Base-by-base conservation (phyloP, 441 rosid genomes). In the Viola pubescens region DNA sequence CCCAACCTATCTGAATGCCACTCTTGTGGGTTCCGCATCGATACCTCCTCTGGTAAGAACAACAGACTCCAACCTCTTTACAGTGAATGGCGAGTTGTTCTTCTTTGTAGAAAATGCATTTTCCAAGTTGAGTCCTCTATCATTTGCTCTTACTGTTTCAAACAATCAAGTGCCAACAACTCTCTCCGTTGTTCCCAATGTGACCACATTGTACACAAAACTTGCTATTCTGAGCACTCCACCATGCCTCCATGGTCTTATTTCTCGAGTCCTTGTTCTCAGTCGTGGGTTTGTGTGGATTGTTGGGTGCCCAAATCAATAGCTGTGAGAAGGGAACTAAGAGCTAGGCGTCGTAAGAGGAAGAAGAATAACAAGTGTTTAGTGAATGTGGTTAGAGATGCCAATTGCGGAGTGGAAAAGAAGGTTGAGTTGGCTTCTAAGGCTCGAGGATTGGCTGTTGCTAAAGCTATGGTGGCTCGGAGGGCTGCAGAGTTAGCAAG, bases 51-150 rank as follows among this genome's bases (percentile, higher is more conserved):
- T 39, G 79, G 82, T 60, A 79, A 70, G 64, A 11, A 37, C 3
- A 53, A 61, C 58, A 71, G 59, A 40, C 73, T 82, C 56, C 75
- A 73, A 55, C 54, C 57, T 45, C 77, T 82, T 0, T 77, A 71
- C 63, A 85, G 91, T 52, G 86, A 85, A 45, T 82, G 91, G 91
- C 82, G 91, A 1, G 53, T 85, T 12, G 72, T 85, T 10, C 77
- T 82, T 59, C 81, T 85, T 26, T 82, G 91, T 63, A 57, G 56
- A n/a, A 70, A 56, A 56, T 85, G 91, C 63, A 66, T 69, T 51
- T 3, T 54, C 13, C 67, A 58, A 6, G 81, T 81, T 5, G 78
- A 74, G 41, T 79, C 83, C 19, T 76, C 76, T 11, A 54, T 65
- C 62, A 62, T 81, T 46, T 85, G 91, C 70, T 73, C 91, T 8